phyloP scores from a whole-genome alignment of 192 early-diverging fungal genomes.

The Geranomyces variabilis region DNA sequence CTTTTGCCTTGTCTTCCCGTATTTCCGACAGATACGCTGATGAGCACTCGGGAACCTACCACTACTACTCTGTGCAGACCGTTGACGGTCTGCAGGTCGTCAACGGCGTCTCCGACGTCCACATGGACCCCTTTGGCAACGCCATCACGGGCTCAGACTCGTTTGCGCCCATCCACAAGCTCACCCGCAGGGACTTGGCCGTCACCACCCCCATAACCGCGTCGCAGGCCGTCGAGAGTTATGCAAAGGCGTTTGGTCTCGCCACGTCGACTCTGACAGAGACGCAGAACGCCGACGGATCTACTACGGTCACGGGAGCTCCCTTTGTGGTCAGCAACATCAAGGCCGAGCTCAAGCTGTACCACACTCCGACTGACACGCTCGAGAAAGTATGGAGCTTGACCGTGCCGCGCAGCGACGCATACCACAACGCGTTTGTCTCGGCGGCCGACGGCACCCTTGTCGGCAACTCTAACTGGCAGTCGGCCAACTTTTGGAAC shows the following conservation, averaged over 20 bases:
- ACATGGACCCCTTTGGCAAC: constrained; percentile 24
- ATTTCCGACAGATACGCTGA: too few relatives aligned
- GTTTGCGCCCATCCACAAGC: constrained; percentile 2
- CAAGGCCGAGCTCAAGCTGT: constrained; percentile 23
- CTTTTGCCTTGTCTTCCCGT: not conserved
- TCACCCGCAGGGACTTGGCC: constrained; percentile 14
- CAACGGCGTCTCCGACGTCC: constrained; percentile 24
- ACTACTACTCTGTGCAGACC: constrained; percentile 27
- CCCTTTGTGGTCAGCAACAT: constrained; percentile 7
- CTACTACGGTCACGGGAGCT: constrained; percentile 15
- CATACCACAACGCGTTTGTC: constrained; percentile 25
- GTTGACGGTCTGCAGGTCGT: constrained; percentile 25
- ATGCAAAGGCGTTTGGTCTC: constrained; percentile 22
- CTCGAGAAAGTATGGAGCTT: constrained; percentile 31
- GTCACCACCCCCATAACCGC: constrained; percentile 16
- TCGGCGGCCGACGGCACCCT: constrained; percentile 17
- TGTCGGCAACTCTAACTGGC: constrained; percentile 28
- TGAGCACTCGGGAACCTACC: constrained; percentile 11
- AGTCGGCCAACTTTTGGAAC: constrained; percentile 30
- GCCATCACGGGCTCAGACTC: constrained; percentile 16
- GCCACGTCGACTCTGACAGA: not conserved
- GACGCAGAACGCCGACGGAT: constrained; percentile 5
- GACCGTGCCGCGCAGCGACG: constrained; percentile 16
- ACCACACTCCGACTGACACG: constrained; percentile 11
- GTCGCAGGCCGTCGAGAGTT: constrained; percentile 16